Percentiles rank a stretch among this genome's conserved stretches.
Evolutionary conservation across 768 basidiomycete species (phyloP).

Genomic region (Rhizopogon rudus): DNA sequence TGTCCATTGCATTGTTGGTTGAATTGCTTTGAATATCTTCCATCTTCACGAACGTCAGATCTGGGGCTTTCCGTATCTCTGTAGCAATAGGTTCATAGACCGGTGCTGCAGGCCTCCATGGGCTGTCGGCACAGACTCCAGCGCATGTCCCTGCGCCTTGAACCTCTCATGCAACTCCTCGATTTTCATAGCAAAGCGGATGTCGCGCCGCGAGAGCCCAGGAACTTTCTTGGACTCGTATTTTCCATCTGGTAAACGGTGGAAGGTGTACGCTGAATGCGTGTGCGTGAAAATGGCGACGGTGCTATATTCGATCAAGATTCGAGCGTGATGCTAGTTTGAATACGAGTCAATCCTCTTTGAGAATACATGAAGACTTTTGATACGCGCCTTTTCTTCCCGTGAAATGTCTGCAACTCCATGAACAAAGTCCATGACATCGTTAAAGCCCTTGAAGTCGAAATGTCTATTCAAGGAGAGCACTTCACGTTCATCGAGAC

Average conservation of each 20-base stretch:
- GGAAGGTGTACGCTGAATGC: conserved; percentile 17
- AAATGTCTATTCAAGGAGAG: conserved; percentile 24
- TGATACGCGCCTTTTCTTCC: conserved; percentile 25
- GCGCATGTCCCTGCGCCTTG: conserved; percentile 15
- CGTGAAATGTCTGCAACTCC: conserved; percentile 21
- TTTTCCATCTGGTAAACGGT: conserved; percentile 7
- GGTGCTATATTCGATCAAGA: conserved; percentile 19
- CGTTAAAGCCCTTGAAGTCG: conserved; percentile 18
- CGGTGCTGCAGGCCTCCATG: conserved; percentile 8
- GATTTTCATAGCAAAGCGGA: conserved; percentile 42
- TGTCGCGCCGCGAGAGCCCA: conserved; percentile 46
- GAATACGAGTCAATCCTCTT: neutral
- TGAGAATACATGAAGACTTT: neutral
- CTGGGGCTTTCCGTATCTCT: conserved; percentile 11
- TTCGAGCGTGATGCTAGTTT: conserved; percentile 27
- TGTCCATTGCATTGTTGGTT: neutral
- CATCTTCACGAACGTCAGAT: neutral
- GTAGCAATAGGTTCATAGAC: conserved; percentile 22
- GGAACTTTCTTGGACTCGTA: conserved; percentile 19
- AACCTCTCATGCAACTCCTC: conserved; percentile 30
- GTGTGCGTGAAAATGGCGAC: conserved; percentile 22
- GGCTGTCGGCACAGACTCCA: conserved; percentile 15
- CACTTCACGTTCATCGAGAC: conserved; percentile 8
- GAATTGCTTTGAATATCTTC: neutral
- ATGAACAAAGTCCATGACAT: conserved; percentile 24